phyloP scores from a whole-genome alignment of 352 stramenopile genomes.

The Pythium rhizo-oryzae region DNA sequence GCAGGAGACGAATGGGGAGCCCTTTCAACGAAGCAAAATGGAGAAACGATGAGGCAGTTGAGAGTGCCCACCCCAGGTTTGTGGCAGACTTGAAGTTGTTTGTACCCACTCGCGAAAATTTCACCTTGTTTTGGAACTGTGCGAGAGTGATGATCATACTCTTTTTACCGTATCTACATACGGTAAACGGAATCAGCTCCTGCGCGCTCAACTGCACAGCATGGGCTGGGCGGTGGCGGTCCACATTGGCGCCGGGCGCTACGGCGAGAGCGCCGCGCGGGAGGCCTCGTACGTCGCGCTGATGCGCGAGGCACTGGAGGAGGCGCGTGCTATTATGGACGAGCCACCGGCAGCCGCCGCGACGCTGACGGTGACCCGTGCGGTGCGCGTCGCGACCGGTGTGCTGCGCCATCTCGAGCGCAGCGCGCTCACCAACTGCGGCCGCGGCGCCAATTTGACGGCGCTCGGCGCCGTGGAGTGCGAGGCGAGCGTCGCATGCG shows the following conservation, averaged over 20 bases:
- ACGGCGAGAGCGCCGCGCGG: slow-evolving; percentile 35
- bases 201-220: not conserved
- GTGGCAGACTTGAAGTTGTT: too few relatives aligned
- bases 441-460: slow-evolving; percentile 57
- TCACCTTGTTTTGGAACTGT: too few relatives aligned
- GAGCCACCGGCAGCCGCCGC: slow-evolving; percentile 2
- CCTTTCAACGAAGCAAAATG: too few relatives aligned
- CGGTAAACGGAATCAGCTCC: not conserved
- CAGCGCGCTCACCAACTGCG: slow-evolving; percentile 57
- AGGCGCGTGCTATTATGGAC: not conserved
- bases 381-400: slow-evolving; percentile 31
- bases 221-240: slow-evolving; percentile 61
- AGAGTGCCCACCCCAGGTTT: too few relatives aligned
- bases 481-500: slow-evolving; percentile 58
- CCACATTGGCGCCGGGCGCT: slow-evolving; percentile 56
- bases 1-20: too few relatives aligned
- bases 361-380: not conserved
- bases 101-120: too few relatives aligned
- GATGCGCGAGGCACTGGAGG: slow-evolving; percentile 33
- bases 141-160: too few relatives aligned
- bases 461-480: slow-evolving; percentile 51
- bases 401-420: slow-evolving; percentile 55
- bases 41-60: too few relatives aligned
- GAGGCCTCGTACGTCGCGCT: slow-evolving; percentile 50
- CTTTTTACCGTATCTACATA: not conserved